Evolutionary conservation across 495 filamentous ascomycete genomes (phyloP).

Genomic region (Penicillium odoratum): DNA sequence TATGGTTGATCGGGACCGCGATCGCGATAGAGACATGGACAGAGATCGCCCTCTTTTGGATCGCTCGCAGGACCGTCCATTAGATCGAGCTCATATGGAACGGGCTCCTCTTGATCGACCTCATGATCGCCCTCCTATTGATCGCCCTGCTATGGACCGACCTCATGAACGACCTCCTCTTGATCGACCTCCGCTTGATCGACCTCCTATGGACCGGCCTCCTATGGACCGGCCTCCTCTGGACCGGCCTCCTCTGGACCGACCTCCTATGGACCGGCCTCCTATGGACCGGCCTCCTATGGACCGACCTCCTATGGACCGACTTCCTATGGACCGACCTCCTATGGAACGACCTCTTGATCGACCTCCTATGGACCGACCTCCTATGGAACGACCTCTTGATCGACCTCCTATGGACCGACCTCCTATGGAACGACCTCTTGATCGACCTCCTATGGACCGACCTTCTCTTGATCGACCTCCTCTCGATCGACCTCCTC

Average conservation of each 20-base stretch:
- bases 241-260: not conserved
- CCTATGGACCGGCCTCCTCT: not conserved
- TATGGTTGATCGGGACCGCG: conserved; percentile 40
- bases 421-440: not conserved
- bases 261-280: not conserved
- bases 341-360: conserved; percentile 5
- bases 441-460: too few species aligned
- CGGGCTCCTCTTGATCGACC: not conserved
- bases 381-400: too few species aligned
- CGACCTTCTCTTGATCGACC: conserved; percentile 1
- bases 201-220: not conserved
- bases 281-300: not conserved
- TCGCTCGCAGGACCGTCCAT: too few species aligned
- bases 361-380: conserved; percentile 21
- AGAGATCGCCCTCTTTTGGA: conserved; percentile 5
- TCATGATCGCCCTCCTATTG: not conserved
- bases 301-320: not conserved
- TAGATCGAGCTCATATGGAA: too few species aligned
- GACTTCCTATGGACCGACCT: not conserved
- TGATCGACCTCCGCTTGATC: conserved; percentile 23
- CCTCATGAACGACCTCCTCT: not conserved
- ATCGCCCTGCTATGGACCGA: not conserved
- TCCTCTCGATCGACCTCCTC: not conserved
- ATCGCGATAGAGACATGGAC: conserved; percentile 41
- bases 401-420: too few species aligned